Base-by-base conservation (phyloP, 495 filamentous ascomycete species). In the Talaromyces nanjingensis region DNA sequence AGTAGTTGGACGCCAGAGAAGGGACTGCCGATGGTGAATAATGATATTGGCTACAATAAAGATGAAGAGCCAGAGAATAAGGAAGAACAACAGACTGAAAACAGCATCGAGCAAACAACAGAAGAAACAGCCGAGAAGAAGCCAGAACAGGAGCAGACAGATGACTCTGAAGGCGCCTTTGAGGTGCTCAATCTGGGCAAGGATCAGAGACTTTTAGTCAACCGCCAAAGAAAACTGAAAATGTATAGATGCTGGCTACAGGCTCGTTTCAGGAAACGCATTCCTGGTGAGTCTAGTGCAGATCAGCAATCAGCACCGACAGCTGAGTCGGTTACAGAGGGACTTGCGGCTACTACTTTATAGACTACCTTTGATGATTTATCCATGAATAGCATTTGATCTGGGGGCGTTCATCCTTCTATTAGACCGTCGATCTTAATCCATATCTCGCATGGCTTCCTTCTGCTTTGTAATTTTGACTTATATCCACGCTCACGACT, bases 231-330 rank as follows among this genome's bases (percentile, higher is more conserved):
- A 67, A 87, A 91, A 74, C 75, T 97, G 8, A 98, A 98, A 77
- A 98, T 98, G 94, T 97, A 97, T 77, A 87, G 94, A 52, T 97
- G 92, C 79, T 84, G 94, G 94, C 87, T 98, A 73, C 94, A 98
- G 73, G 96, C 90, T 22, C 86, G 87, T 12, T 97, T 98, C 73
- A 80, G 74, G 64, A 98, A 97, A 76, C 83, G 84, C 71, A 6
- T 45, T 4, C 6, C 31, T n/a, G 12, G n/a, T n/a, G 22, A 45
- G 6, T 18, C 27, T 1, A 25, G n/a, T 59, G 29, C 11, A 18
- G 18, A 25, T 22, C 27, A 59, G 24, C 6, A 33, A 20, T 34
- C 29, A 3, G n/a, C 27, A 37, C n/a, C 56, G 20, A 37, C 56
- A 37, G 27, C 27, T 12, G 56, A 59, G 6, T 18, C 27, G 14